Evolutionary conservation across 495 filamentous ascomycete species (phyloP).

Genomic region (Aspergillus indologenus): DNA sequence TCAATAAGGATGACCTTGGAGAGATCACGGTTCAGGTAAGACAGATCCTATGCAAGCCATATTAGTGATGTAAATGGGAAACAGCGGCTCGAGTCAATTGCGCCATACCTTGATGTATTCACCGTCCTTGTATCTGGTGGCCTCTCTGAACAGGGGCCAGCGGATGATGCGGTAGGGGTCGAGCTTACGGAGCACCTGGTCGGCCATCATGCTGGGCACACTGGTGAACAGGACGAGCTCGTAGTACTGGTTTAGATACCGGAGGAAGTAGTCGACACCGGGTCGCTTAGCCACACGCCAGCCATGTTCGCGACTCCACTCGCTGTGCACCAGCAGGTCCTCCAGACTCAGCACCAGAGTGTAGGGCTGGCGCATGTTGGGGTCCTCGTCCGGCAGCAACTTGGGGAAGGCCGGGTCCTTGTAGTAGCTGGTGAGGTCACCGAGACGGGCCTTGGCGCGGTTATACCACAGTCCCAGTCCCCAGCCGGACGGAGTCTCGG

Average conservation of each 20-base stretch:
- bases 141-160: conserved; percentile 92
- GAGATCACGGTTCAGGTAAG: conserved; percentile 91
- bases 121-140: conserved; percentile 89
- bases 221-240: conserved; percentile 94
- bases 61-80: not conserved
- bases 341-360: conserved; percentile 90
- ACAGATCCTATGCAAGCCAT: conserved; percentile 65
- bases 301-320: conserved; percentile 90
- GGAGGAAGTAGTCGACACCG: conserved; percentile 94
- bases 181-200: conserved; percentile 85
- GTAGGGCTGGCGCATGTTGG: conserved; percentile 78
- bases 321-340: conserved; percentile 88
- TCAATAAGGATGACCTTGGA: conserved; percentile 93
- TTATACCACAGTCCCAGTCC: conserved; percentile 71
- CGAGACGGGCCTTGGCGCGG: conserved; percentile 68
- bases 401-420: conserved; percentile 94
- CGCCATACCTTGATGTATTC: conserved; percentile 87
- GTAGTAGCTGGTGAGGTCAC: conserved; percentile 81
- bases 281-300: conserved; percentile 96
- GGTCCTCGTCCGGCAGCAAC: conserved; percentile 84
- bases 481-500: conserved; percentile 71
- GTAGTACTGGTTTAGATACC: conserved; percentile 95
- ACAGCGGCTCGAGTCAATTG: not conserved
- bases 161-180: conserved; percentile 96
- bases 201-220: conserved; percentile 73